These are phyloP conservation scores for Funneliformis geosporum DNA, from an alignment of 192 early-diverging fungal genomes.

Conservation along the genomic window DNA sequence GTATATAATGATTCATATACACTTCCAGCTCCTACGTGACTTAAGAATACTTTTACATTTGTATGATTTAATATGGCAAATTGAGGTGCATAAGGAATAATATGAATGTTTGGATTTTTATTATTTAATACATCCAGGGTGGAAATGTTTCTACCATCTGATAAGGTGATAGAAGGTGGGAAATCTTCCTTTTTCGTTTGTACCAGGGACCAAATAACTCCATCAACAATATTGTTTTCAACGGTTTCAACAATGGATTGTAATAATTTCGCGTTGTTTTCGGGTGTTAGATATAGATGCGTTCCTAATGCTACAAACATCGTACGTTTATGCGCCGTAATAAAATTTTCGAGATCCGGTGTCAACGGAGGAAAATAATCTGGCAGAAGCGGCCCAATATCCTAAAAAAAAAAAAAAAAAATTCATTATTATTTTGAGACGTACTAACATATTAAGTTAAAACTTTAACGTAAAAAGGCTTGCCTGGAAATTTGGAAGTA, in stretches of 20 bases:
- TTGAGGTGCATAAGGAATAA: slow-evolving; percentile 37
- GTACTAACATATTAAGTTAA: background rate
- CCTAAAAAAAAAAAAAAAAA: too few species aligned
- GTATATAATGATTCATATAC: slow-evolving; percentile 38
- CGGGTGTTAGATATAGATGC: background rate
- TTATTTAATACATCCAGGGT: background rate
- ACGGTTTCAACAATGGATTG: slow-evolving; percentile 33
- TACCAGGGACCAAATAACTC: slow-evolving; percentile 37
- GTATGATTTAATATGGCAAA: slow-evolving; percentile 39
- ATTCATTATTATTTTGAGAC: background rate
- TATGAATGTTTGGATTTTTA: slow-evolving; percentile 5
- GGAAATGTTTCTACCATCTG: background rate
- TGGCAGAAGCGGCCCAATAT: slow-evolving; percentile 40
- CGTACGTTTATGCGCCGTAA: background rate
- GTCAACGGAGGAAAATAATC: slow-evolving; percentile 16
- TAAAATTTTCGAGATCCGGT: background rate
- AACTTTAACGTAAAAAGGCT: background rate
- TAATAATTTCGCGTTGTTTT: slow-evolving; percentile 30
- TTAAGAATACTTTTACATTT: slow-evolving; percentile 33
- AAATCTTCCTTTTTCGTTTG: background rate
- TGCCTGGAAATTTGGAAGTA: background rate
- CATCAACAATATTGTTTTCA: slow-evolving; percentile 37
- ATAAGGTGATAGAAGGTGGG: background rate
- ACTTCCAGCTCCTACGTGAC: slow-evolving; percentile 35
- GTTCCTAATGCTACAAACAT: background rate